A percentile compares a stretch with the other conserved stretches of the same genome.
Evolutionary conservation across 164 flowering plant species (phyloP).

Genomic region (Liquidambar formosana): DNA sequence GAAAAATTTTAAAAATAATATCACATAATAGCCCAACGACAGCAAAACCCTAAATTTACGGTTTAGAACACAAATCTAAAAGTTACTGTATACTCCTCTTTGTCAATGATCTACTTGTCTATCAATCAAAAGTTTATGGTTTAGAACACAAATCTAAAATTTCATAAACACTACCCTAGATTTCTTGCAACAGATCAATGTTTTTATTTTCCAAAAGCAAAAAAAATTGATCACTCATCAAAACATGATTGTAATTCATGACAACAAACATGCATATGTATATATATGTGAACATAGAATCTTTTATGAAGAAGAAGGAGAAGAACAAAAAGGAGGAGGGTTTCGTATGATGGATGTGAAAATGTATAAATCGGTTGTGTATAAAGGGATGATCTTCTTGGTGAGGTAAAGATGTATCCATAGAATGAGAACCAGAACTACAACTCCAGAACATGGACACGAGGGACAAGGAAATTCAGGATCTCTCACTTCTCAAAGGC

Average conservation of each 20-base stretch:
- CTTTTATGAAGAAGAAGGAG: neutral
- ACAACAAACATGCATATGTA: no score
- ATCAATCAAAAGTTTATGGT: neutral
- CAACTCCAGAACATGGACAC: constrained; percentile 31
- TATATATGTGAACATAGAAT: neutral
- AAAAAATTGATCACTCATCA: neutral
- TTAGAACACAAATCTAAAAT: neutral
- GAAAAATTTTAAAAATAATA: neutral
- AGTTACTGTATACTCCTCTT: no score
- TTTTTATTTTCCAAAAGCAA: neutral
- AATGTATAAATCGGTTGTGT: constrained; percentile 71
- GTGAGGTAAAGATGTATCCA: constrained; percentile 78
- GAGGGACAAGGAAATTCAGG: constrained; percentile 61
- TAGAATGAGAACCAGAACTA: no score
- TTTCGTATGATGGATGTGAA: neutral
- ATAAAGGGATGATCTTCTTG: constrained; percentile 70
- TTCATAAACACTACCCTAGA: neutral
- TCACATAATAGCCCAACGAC: neutral
- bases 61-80: no score
- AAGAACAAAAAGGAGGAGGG: neutral
- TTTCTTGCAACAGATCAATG: neutral
- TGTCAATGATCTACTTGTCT: no score
- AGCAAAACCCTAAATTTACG: no score
- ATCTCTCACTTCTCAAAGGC: constrained; percentile 68
- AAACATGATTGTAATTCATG: no score